Percentiles rank a stretch among this genome's conserved stretches.
Conservation (phyloP, 352 stramenopile species). For the Phytophthora capsici region DNA sequence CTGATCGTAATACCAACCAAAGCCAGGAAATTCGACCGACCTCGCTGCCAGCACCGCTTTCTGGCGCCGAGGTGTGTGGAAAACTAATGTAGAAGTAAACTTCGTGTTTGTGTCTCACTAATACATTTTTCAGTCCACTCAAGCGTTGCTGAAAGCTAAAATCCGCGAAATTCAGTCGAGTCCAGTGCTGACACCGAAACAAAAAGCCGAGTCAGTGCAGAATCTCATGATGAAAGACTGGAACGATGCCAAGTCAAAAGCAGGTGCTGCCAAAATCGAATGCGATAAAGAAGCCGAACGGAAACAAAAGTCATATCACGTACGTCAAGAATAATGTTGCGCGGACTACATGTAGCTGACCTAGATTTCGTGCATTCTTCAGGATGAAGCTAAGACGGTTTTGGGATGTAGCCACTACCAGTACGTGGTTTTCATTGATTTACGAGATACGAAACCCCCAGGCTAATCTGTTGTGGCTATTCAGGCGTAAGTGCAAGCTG, state of each 20-base stretch:
- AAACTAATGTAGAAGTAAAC: neutral
- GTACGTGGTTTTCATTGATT: constrained; percentile 23
- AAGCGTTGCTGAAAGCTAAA: constrained; percentile 67
- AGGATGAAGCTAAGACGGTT: constrained; percentile 69
- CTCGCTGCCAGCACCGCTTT: constrained; percentile 56
- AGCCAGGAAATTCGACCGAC: constrained; percentile 47
- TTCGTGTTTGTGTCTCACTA: neutral
- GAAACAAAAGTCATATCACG: constrained; percentile 55
- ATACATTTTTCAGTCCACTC: constrained; percentile 44
- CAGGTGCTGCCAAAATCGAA: constrained; percentile 41
- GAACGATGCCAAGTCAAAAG: constrained; percentile 74
- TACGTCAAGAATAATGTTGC: constrained; percentile 29
- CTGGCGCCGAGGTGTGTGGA: constrained; percentile 52
- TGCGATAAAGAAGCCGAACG: constrained; percentile 61
- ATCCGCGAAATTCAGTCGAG: constrained; percentile 85
- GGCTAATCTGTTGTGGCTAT: neutral
- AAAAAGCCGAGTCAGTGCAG: constrained; percentile 85
- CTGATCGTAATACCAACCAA: constrained; percentile 44
- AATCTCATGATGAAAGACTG: constrained; percentile 90
- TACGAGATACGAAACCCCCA: neutral
- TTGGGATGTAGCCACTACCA: constrained; percentile 90
- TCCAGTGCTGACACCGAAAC: constrained; percentile 75
- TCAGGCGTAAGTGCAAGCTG: constrained; percentile 79
- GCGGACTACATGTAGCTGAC: neutral
- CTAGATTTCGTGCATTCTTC: neutral